phyloP scores from a whole-genome alignment of 768 basidiomycete species.

The Russula sp. region DNA sequence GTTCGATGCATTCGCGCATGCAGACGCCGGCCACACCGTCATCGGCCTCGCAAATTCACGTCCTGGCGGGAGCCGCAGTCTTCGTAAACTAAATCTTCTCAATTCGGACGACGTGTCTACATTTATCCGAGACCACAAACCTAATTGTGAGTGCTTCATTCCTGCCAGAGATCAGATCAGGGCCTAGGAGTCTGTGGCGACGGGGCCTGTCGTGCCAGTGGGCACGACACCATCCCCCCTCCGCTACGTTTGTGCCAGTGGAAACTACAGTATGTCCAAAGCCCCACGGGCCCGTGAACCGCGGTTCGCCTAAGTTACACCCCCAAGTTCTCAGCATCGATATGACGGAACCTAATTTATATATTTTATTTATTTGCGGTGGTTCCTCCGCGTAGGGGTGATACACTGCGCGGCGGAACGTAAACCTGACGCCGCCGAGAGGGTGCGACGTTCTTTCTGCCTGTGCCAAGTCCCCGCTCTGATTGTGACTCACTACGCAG shows the following conservation, averaged over 20 bases:
- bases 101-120: constrained; percentile 47
- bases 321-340: neutral
- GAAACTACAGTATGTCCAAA: neutral
- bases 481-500: constrained; percentile 31
- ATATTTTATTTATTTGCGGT: neutral
- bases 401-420: constrained; percentile 96
- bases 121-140: constrained; percentile 52
- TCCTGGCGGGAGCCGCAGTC: constrained; percentile 38
- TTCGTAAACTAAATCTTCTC: constrained; percentile 62
- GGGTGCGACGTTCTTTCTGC: constrained; percentile 41
- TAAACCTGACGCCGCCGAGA: constrained; percentile 88
- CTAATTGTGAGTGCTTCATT: constrained; percentile 53
- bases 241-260: neutral
- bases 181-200: neutral
- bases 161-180: neutral
- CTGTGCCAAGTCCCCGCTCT: constrained; percentile 2
- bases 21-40: constrained; percentile 37
- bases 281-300: neutral
- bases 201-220: neutral
- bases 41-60: constrained; percentile 72
- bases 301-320: neutral
- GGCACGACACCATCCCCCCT: neutral
- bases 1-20: constrained; percentile 51
- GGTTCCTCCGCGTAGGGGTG: constrained; percentile 47
- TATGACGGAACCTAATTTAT: neutral